These are phyloP conservation scores for Citrus australasica DNA, from an alignment of 345 rosid genomes.

Conservation along the genomic window DNA sequence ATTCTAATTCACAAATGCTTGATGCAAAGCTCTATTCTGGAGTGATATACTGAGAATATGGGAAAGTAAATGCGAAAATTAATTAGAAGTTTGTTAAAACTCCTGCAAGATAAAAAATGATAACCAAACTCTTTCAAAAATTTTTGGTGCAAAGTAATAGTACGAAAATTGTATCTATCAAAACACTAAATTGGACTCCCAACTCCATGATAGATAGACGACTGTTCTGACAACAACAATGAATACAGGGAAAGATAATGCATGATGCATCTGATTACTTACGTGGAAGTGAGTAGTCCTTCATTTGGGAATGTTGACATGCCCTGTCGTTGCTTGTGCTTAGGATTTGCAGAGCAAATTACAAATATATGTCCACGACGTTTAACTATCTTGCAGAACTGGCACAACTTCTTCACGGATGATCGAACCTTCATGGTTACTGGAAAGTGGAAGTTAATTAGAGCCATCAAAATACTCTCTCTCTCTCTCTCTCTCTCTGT, in stretches of 20 bases:
- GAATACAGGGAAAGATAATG: not conserved
- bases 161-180: not conserved
- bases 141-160: not conserved
- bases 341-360: conserved; percentile 67
- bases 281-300: conserved; percentile 36
- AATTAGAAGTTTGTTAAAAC: not conserved
- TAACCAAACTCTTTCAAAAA: not conserved
- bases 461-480: no score
- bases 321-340: conserved; percentile 95
- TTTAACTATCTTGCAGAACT: conserved; percentile 81
- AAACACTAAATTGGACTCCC: not conserved
- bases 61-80: not conserved
- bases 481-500: no score
- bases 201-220: not conserved
- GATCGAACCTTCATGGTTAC: conserved; percentile 84
- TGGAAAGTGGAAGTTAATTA: conserved; percentile 12
- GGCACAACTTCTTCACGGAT: conserved; percentile 94
- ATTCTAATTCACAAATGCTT: not conserved
- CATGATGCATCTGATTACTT: conserved; percentile 15
- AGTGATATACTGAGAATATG: not conserved
- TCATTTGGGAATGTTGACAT: conserved; percentile 47
- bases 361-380: conserved; percentile 86
- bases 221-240: not conserved
- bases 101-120: not conserved
- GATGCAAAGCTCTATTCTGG: not conserved